Conservation (phyloP, 2,329 filamentous ascomycete genomes). For the Phialophora verrucosa region DNA sequence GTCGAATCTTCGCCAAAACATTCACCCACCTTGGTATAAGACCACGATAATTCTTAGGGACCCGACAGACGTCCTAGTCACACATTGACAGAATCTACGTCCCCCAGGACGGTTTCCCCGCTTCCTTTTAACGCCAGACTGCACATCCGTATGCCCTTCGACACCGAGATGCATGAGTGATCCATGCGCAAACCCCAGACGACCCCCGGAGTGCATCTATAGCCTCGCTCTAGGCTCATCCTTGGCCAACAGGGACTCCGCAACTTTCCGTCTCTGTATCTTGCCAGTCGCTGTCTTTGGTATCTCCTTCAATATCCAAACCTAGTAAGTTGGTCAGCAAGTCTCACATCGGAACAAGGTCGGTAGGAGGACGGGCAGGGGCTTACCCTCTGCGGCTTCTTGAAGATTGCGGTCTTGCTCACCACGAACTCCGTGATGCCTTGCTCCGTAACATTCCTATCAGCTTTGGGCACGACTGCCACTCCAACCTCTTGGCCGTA, state of each 20-base stretch:
- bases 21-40: constrained; percentile 24
- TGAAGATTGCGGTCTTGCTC: constrained; percentile 78
- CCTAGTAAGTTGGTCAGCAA: constrained; percentile 33
- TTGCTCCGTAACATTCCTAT: constrained; percentile 60
- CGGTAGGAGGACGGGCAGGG: not conserved
- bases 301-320: constrained; percentile 83
- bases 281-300: constrained; percentile 93
- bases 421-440: constrained; percentile 72
- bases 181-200: constrained; percentile 5
- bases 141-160: constrained; percentile 9
- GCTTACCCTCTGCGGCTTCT: constrained; percentile 78
- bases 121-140: constrained; percentile 16
- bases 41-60: constrained; percentile 20
- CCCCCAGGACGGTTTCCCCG: not conserved
- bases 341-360: not conserved
- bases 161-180: constrained; percentile 13
- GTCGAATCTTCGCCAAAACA: constrained; percentile 24
- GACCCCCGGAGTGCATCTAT: constrained; percentile 42
- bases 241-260: constrained; percentile 79
- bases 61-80: not conserved
- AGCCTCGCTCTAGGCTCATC: constrained; percentile 62
- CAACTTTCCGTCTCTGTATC: constrained; percentile 84
- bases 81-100: constrained; percentile 8
- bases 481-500: constrained; percentile 83
- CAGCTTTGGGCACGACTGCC: constrained; percentile 74